Evolutionary conservation across 352 stramenopile species (phyloP).

Genomic region (Phytopythium vexans): DNA sequence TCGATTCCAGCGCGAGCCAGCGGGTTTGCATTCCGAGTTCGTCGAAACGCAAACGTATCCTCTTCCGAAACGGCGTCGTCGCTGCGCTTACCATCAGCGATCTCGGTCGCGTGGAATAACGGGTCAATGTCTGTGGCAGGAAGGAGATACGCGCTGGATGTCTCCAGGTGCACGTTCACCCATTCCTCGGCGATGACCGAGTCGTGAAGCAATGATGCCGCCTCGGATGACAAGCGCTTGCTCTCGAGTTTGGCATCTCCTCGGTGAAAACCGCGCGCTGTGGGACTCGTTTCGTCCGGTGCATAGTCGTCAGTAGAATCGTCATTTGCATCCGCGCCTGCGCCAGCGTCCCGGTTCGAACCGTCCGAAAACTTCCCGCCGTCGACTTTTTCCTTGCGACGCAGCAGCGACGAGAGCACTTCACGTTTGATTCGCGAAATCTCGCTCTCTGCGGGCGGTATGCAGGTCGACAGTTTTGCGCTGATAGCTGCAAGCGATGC

Average conservation of each 20-base stretch:
- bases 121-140: constrained; percentile 42
- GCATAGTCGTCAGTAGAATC: too few relatives aligned
- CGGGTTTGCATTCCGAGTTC: constrained; percentile 28
- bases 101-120: constrained; percentile 20
- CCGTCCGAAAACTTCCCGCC: too few relatives aligned
- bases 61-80: constrained; percentile 36
- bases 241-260: too few relatives aligned
- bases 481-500: constrained; percentile 61
- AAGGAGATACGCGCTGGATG: constrained; percentile 42
- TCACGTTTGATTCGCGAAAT: constrained; percentile 72
- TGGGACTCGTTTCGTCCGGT: too few relatives aligned
- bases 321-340: too few relatives aligned
- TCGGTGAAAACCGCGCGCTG: too few relatives aligned
- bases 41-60: constrained; percentile 48
- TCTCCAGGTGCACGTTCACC: constrained; percentile 77
- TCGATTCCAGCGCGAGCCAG: constrained; percentile 68
- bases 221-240: too few relatives aligned
- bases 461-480: constrained; percentile 39
- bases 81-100: constrained; percentile 11
- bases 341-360: too few relatives aligned
- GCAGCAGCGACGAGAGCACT: constrained; percentile 13
- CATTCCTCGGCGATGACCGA: constrained; percentile 76
- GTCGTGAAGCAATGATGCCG: constrained; percentile 39
- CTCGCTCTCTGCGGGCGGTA: constrained; percentile 65
- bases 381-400: too few relatives aligned